These are phyloP conservation scores for Cubamyces sp. DNA, from an alignment of 768 basidiomycete genomes.

Conservation along the genomic window DNA sequence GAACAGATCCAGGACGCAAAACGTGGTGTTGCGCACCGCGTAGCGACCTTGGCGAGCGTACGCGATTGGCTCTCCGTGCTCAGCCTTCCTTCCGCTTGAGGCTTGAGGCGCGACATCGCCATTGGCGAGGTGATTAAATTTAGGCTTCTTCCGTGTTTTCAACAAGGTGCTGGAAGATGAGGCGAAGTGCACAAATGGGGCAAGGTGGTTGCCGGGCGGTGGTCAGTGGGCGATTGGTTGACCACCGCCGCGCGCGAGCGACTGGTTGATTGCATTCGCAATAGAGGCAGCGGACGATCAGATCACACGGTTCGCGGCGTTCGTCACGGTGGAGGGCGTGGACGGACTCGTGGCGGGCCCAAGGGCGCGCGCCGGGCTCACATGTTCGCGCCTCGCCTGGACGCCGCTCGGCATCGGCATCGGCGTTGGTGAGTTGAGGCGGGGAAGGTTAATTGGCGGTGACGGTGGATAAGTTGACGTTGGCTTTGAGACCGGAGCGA, in stretches of 20 bases:
- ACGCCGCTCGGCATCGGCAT: background rate
- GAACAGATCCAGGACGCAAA: too few relatives aligned
- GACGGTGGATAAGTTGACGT: too few relatives aligned
- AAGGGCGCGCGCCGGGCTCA: conserved; percentile 2
- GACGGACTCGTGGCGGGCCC: background rate
- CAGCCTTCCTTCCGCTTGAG: too few relatives aligned
- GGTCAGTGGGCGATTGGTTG: too few relatives aligned
- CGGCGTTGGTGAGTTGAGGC: background rate
- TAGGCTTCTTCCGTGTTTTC: conserved; percentile 3
- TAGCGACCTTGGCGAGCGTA: background rate
- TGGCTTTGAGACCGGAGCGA: too few relatives aligned
- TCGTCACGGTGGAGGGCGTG: background rate
- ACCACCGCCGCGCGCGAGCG: too few relatives aligned
- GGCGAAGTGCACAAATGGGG: background rate
- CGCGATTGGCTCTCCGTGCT: background rate
- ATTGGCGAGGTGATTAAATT: conserved; percentile 9
- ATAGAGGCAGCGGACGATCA: background rate
- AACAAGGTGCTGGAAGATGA: background rate
- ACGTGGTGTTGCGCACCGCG: too few relatives aligned
- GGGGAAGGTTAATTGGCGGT: too few relatives aligned
- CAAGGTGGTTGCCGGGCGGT: too few relatives aligned
- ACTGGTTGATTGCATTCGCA: too few relatives aligned
- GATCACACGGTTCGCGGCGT: conserved; percentile 10
- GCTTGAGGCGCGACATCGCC: background rate
- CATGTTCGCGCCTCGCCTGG: background rate